phyloP scores from a whole-genome alignment of 768 basidiomycete genomes.

The Mycena polygramma region DNA sequence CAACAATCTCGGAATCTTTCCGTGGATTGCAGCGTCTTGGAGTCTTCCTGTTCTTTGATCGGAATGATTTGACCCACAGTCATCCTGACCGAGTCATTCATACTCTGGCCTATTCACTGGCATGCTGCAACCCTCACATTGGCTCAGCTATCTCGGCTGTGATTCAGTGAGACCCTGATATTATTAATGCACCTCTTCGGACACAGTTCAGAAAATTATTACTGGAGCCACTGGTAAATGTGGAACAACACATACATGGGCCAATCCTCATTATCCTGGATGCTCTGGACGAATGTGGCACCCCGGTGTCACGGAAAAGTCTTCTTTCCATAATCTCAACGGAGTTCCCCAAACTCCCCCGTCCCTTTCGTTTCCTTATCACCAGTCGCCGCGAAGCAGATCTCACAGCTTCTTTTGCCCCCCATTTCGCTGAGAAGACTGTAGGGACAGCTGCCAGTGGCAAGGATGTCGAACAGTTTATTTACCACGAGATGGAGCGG shows the following conservation, averaged over 20 bases:
- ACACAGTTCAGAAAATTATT: constrained; percentile 4
- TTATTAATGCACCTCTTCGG: constrained; percentile 7
- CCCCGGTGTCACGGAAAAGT: constrained; percentile 11
- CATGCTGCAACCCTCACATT: constrained; percentile 10
- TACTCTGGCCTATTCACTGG: neutral
- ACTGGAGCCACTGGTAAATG: neutral
- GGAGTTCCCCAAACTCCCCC: neutral
- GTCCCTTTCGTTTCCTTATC: neutral
- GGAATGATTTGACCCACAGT: constrained; percentile 9
- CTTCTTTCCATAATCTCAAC: constrained; percentile 31
- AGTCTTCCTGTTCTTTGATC: constrained; percentile 40
- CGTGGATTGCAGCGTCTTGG: constrained; percentile 32
- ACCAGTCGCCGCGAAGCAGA: neutral
- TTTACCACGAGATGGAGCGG: neutral
- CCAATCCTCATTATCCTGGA: constrained; percentile 40
- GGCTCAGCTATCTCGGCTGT: neutral
- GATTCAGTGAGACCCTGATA: neutral
- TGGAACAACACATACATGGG: constrained; percentile 7
- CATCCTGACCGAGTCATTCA: neutral
- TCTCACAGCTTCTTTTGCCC: neutral
- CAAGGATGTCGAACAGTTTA: neutral
- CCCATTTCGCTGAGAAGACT: neutral
- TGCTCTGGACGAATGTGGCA: constrained; percentile 43
- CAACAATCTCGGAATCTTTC: constrained; percentile 37
- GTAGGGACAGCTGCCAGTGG: neutral